These are phyloP conservation scores for Anacardium occidentale DNA, from an alignment of 345 rosid genomes.

Conservation along the genomic window DNA sequence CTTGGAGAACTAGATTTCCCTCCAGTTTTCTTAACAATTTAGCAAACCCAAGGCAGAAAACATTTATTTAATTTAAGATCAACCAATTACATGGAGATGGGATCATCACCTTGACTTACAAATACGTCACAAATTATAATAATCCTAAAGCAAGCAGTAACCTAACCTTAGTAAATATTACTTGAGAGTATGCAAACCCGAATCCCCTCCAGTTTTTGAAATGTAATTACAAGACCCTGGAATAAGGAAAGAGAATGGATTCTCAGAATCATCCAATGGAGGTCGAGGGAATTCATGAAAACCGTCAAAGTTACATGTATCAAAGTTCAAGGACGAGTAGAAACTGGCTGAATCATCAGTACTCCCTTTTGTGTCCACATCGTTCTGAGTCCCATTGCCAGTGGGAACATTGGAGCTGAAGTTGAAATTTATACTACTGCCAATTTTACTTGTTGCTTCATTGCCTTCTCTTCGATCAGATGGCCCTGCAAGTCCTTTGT, in stretches of 20 bases:
- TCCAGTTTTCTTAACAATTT: not conserved
- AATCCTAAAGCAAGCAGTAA: constrained; percentile 14
- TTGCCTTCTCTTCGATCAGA: constrained; percentile 42
- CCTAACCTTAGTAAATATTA: constrained; percentile 17
- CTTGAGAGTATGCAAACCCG: constrained; percentile 35
- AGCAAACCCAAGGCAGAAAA: not conserved
- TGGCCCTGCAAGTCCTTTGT: constrained; percentile 38
- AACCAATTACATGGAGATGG: constrained; percentile 25
- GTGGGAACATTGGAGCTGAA: constrained; percentile 32
- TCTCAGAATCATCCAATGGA: constrained; percentile 78
- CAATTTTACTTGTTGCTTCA: constrained; percentile 36
- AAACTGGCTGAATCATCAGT: constrained; percentile 50
- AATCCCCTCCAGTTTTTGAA: constrained; percentile 51
- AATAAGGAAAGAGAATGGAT: constrained; percentile 62
- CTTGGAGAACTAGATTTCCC: not conserved
- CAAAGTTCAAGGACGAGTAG: constrained; percentile 74
- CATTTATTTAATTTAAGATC: constrained; percentile 25
- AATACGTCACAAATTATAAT: constrained; percentile 17
- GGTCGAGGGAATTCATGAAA: constrained; percentile 80
- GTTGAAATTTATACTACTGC: constrained; percentile 36
- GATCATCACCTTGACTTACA: constrained; percentile 20
- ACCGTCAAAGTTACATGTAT: constrained; percentile 73
- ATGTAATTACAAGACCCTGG: constrained; percentile 65
- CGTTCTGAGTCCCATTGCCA: constrained; percentile 31
- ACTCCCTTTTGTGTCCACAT: constrained; percentile 51